phyloP scores from a whole-genome alignment of 768 basidiomycete species.

The Tubosaeta sp. region DNA sequence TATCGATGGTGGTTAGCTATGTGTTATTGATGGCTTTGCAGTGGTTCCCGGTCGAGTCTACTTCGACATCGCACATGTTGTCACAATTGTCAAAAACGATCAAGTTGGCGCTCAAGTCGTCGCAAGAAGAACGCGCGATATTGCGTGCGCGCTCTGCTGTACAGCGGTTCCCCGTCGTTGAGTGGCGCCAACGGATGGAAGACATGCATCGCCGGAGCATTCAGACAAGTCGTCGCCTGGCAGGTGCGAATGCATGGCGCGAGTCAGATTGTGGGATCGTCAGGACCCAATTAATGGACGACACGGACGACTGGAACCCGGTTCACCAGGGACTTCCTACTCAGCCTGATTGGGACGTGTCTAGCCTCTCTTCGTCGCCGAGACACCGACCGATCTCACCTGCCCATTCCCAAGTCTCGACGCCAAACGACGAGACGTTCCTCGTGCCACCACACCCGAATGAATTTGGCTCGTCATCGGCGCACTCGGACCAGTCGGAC shows the following conservation, averaged over 20 bases:
- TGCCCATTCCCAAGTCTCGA: constrained; percentile 58
- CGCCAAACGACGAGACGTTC: constrained; percentile 40
- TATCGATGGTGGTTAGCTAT: constrained; percentile 4
- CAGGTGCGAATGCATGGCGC: constrained; percentile 75
- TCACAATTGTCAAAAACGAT: constrained; percentile 93
- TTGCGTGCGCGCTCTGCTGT: constrained; percentile 91
- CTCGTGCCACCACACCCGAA: constrained; percentile 32
- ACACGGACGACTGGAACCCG: constrained; percentile 80
- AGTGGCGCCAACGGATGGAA: constrained; percentile 95
- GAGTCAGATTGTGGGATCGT: constrained; percentile 58
- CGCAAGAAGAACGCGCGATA: constrained; percentile 86
- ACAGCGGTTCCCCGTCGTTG: constrained; percentile 95
- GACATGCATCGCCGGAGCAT: constrained; percentile 92
- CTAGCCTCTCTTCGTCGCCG: constrained; percentile 46
- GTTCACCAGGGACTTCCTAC: constrained; percentile 58
- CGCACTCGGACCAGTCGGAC: constrained; percentile 52
- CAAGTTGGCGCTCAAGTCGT: constrained; percentile 89
- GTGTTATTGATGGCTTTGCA: constrained; percentile 24
- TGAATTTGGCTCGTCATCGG: constrained; percentile 22
- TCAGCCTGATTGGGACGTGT: constrained; percentile 73
- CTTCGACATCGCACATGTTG: constrained; percentile 88
- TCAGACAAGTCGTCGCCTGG: constrained; percentile 57
- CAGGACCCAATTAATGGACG: constrained; percentile 45
- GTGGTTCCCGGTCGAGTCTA: constrained; percentile 98
- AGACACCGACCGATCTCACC: constrained; percentile 50